Evolutionary conservation across 2,329 filamentous ascomycete genomes (phyloP), one percentile per base, ranked within the genome.

Genomic region (Phialemonium atrogriseum): DNA sequence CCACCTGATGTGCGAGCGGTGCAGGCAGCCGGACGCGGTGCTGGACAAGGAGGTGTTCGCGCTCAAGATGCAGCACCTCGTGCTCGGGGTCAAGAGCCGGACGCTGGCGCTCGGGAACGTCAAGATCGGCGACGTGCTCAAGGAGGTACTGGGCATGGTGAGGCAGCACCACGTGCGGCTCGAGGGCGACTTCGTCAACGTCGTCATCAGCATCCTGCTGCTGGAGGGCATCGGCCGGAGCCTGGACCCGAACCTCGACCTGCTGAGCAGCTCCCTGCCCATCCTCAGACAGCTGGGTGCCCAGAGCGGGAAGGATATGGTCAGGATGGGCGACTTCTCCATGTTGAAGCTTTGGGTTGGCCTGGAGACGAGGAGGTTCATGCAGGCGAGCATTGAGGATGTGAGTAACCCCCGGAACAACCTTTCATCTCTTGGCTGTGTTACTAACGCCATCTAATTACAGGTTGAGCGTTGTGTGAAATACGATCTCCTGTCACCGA

Each of bases 111-210:
- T 98, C 0, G 89, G 89, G 5, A 94, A 86, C 50, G 82, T 98
- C 59, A 93, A 88, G 61, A 95, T 98, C 40, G 91, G 91, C 9
- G 91, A 98, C 46, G 87, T 98, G 13, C 60, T 98, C 18, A 87
- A 91, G 49, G 75, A 93, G 46, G 91, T 96, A 0, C 66, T 98
- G 26, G 71, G 71, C 37, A 95, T 98, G 87, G 91, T 98, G 18
- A 77, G 91, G 34, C 65, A 68, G 8, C 91, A 98, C 54, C 91
- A 98, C 51, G 91, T 98, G 4, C 73, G 91, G 7, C 72, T 98
- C 30, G 91, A 98, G 57, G 91, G 91, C 7, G 91, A 98, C 54
- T 98, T 96, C 52, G 87, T 98, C 52, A 98, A 98, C 51, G 91
- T 98, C 5, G 89, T 98, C 18, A 81, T 98, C 36, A 94, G 86